Percentiles rank a stretch among this genome's conserved stretches.
Evolutionary conservation across 345 rosid genomes (phyloP).

Genomic region (Melaleuca alternifolia): DNA sequence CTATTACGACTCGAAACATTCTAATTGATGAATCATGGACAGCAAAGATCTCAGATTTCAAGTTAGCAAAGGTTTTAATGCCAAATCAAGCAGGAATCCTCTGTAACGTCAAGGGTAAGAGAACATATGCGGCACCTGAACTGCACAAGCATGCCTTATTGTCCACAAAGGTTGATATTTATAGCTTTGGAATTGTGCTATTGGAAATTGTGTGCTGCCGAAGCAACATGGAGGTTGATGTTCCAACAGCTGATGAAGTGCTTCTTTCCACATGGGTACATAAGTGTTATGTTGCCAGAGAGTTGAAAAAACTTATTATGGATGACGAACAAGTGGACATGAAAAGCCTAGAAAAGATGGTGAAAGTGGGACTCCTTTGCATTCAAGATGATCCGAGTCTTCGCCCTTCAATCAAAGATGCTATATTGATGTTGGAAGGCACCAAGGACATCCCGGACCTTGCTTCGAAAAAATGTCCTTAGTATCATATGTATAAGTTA

Average conservation of each 20-base stretch:
- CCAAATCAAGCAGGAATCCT: conserved; percentile 7
- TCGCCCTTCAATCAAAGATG: conserved; percentile 9
- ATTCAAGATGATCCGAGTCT: conserved; percentile 11
- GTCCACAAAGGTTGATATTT: conserved; percentile 9
- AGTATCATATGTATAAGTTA: not conserved
- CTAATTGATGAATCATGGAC: conserved; percentile 7
- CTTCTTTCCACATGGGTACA: conserved; percentile 10
- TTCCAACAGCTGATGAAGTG: not conserved
- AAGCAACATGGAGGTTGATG: not conserved
- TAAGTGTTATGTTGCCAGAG: not conserved
- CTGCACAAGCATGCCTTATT: not conserved
- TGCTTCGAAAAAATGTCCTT: not conserved
- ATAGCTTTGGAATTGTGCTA: conserved; percentile 17
- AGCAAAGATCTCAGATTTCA: conserved; percentile 12
- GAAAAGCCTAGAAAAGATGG: conserved; percentile 5
- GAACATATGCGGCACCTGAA: conserved; percentile 10
- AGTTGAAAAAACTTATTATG: conserved; percentile 3
- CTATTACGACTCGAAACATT: conserved; percentile 4
- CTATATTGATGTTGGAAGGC: conserved; percentile 7
- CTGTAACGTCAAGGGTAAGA: not conserved
- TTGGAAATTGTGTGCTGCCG: conserved; percentile 12
- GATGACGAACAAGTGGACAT: not conserved
- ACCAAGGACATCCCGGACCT: not conserved
- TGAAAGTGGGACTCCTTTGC: conserved; percentile 7
- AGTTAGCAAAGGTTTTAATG: conserved; percentile 9